Evolutionary conservation across 164 flowering plant species (phyloP).

Genomic region (Buxus sempervirens): DNA sequence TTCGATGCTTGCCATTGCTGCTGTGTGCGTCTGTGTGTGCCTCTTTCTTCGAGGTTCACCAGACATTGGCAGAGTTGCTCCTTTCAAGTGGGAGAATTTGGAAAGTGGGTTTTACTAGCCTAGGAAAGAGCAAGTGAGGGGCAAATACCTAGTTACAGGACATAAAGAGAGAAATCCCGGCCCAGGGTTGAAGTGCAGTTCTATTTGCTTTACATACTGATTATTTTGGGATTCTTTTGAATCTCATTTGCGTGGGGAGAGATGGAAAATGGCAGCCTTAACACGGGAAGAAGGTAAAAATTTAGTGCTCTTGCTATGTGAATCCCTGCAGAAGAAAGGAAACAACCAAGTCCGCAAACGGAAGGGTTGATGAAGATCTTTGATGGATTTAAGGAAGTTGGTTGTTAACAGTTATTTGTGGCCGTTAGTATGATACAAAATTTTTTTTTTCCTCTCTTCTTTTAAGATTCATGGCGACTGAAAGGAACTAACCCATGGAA

Average conservation of each 20-base stretch:
- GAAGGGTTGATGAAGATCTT: background rate
- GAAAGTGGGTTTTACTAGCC: constrained; percentile 40
- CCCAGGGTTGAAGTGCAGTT: background rate
- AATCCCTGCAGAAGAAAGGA: too few species aligned
- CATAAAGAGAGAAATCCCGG: background rate
- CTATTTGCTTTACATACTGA: background rate
- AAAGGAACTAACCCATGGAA: constrained; percentile 7
- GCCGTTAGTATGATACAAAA: background rate
- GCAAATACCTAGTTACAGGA: background rate
- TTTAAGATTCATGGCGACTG: background rate
- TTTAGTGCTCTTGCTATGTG: too few species aligned
- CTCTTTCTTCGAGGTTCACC: constrained; percentile 58
- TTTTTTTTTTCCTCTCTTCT: background rate
- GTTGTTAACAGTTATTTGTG: too few species aligned
- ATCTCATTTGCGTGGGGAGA: background rate
- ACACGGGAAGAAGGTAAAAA: background rate
- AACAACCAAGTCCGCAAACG: background rate
- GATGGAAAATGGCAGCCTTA: background rate
- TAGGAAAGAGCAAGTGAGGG: background rate
- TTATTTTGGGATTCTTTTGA: too few species aligned
- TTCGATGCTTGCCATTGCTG: constrained; percentile 74
- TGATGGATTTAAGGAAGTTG: background rate
- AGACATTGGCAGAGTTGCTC: constrained; percentile 38
- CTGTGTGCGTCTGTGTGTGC: constrained; percentile 83
- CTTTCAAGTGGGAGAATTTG: constrained; percentile 65